A percentile compares a stretch with the other conserved stretches of the same genome.
Conservation (phyloP, 768 basidiomycete species). For the Rhodotorula sphaerocarpa region DNA sequence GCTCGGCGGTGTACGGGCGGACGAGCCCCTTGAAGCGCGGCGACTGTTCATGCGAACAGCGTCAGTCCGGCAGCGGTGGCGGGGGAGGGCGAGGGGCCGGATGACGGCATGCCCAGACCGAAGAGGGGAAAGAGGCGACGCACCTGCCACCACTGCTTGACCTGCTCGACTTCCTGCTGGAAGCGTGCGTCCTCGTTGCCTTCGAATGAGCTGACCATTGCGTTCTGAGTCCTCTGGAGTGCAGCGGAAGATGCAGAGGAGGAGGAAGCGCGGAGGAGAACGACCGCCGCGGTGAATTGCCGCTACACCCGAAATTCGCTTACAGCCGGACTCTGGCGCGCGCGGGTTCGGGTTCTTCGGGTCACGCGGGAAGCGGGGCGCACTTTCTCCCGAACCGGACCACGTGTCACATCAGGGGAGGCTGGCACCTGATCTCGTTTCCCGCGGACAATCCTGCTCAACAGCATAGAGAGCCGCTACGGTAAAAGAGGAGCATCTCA, state of each 20-base stretch:
- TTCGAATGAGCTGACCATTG: slow-evolving; percentile 28
- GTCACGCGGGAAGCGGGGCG: neutral
- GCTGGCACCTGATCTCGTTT: neutral
- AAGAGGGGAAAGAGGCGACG: slow-evolving; percentile 6
- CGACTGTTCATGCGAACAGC: slow-evolving; percentile 48
- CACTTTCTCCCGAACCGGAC: too few relatives aligned
- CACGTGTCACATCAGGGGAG: neutral
- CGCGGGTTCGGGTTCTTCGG: neutral
- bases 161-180: slow-evolving; percentile 68
- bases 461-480: too few relatives aligned
- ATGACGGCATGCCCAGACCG: neutral
- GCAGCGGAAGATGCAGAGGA: neutral
- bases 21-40: slow-evolving; percentile 78
- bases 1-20: slow-evolving; percentile 83
- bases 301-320: too few relatives aligned
- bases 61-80: neutral
- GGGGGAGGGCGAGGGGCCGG: neutral
- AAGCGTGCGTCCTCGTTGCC: slow-evolving; percentile 52
- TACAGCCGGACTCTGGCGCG: too few relatives aligned
- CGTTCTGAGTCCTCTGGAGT: neutral
- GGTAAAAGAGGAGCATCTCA: too few relatives aligned
- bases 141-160: slow-evolving; percentile 92
- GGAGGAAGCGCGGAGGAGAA: neutral
- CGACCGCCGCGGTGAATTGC: too few relatives aligned
- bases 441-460: too few relatives aligned